Base-by-base conservation (phyloP, 2,329 filamentous ascomycete species). In the Alternaria burnsii region DNA sequence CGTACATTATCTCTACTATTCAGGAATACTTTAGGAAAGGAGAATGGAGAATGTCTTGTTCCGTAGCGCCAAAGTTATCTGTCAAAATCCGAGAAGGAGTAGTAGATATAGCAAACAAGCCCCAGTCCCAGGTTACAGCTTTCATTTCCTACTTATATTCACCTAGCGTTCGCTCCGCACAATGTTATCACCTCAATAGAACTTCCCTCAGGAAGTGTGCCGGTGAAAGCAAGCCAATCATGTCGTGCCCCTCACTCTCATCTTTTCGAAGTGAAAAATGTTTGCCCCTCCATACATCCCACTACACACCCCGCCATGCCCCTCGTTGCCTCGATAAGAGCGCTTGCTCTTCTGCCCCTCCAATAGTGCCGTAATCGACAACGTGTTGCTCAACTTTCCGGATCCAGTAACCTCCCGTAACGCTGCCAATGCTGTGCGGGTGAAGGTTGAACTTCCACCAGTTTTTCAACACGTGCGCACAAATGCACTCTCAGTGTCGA, bases 281-380 rank as follows among this genome's bases (percentile, higher is more conserved):
- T 24, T 48, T 48, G 46, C 46, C 46, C 46, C 46, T 50, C 46
- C 46, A 50, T 24, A 24, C 32, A 50, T 24, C 44, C 43, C 43
- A 32, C 43, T 12, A 20, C 26, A 47, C 46, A 50, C 46, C 46
- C 46, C 46, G 46, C 46, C 30, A 50, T 50, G 46, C 46, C 46
- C 46, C 46, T 50, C 46, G 32, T 50, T 50, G 46, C 46, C 34
- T 36, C 30, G 16, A 34, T 50, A 22, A 41, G 8, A 40, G 18
- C 46, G 20, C 34, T 18, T 50, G 30, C 1, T 32, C 20, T 24
- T 36, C 46, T 50, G 46, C 46, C 46, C 46, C 46, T 50, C 46
- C 46, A 50, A 36, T 36, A 50, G 46, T 50, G 46, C 46, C 32
- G 46, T 50, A 50, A 50, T 36, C 46, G 46, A 50, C 46, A 50